Base-by-base conservation (phyloP, 2,329 filamentous ascomycete genomes). In the Mollisiaceae sp. region DNA sequence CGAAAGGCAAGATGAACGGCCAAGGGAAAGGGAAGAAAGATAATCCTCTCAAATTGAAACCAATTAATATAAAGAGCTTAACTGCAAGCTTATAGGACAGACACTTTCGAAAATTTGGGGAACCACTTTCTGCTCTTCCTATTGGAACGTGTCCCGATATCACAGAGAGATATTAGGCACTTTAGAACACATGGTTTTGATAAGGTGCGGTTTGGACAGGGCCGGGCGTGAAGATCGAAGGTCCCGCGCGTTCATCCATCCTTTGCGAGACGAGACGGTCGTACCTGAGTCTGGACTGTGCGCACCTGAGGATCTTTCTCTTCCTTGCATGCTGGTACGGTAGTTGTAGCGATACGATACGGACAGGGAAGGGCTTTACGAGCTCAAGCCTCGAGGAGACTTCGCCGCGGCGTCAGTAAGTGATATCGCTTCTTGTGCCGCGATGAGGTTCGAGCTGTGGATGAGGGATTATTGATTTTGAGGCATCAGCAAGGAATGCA, bases 91-190 rank as follows among this genome's bases (percentile, higher is more conserved):
- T 35, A 54, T 32, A n/a, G 15, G n/a, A 18, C 43, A 45, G 14
- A 8, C 14, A 18, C n/a, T 45, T 45, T 20, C 43, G 15, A n/a
- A 20, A 50, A n/a, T 22, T 50, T 12, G n/a, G 45, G 45, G 45
- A 11, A 50, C 18, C 27, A 54, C 50, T 54, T 15, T 54, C 24
- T 6, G 22, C 22, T 27, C 24, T 54, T 54, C 50, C 50, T 54
- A 54, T 54, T 54, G 50, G 50, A 35, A 54, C 22, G 50, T 32
- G 50, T 54, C 50, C 50, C 50, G 50, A 32, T 24, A 54, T 54
- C 11, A 24, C 14, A 15, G 8, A 32, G 22, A 35, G 9, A 4
- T 27, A 54, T 35, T 54, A 54, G 50, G 24, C 50, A 54, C 50
- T 54, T 27, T 54, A 4, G 22, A 35, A 24, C 24, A 54, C 50